Evolutionary conservation across 2,329 filamentous ascomycete species (phyloP).

Genomic region (Fusarium palustre): DNA sequence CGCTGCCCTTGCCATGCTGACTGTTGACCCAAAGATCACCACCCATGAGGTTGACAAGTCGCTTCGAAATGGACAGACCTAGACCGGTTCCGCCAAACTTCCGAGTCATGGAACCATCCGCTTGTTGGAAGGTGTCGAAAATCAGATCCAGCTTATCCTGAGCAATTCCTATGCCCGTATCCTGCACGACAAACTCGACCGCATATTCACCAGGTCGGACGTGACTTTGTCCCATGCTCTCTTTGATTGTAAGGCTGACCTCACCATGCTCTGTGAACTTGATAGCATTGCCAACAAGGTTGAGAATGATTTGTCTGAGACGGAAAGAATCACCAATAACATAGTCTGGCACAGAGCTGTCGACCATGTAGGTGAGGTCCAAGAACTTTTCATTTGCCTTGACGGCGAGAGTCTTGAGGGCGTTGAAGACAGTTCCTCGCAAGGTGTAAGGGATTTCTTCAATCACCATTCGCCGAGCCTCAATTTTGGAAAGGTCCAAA

Average conservation of each 20-base stretch:
- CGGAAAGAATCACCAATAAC: conserved; percentile 97
- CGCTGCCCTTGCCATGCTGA: conserved; percentile 88
- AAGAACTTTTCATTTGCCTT: conserved; percentile 97
- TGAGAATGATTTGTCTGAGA: conserved; percentile 94
- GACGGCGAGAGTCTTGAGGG: conserved; percentile 94
- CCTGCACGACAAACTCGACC: conserved; percentile 94
- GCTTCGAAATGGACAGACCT: conserved; percentile 93
- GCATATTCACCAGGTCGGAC: conserved; percentile 82
- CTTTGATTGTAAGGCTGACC: conserved; percentile 91
- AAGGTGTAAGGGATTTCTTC: conserved; percentile 97
- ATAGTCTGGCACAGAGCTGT: conserved; percentile 92
- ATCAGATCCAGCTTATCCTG: conserved; percentile 96
- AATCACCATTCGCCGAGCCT: conserved; percentile 97
- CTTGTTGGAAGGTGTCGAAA: conserved; percentile 99
- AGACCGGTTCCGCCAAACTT: conserved; percentile 96
- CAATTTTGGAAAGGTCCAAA: conserved; percentile 81
- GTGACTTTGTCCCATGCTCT: conserved; percentile 71
- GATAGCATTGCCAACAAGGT: conserved; percentile 97
- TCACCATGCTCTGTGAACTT: conserved; percentile 98
- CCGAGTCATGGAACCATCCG: conserved; percentile 94
- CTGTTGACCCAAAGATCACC: conserved; percentile 97
- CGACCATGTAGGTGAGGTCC: conserved; percentile 92
- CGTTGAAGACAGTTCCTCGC: conserved; percentile 95
- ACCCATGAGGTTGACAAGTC: conserved; percentile 94
- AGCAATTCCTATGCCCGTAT: conserved; percentile 97